Evolutionary conservation across 2,329 filamentous ascomycete species (phyloP).

Genomic region (Fusarium haematococcum): DNA sequence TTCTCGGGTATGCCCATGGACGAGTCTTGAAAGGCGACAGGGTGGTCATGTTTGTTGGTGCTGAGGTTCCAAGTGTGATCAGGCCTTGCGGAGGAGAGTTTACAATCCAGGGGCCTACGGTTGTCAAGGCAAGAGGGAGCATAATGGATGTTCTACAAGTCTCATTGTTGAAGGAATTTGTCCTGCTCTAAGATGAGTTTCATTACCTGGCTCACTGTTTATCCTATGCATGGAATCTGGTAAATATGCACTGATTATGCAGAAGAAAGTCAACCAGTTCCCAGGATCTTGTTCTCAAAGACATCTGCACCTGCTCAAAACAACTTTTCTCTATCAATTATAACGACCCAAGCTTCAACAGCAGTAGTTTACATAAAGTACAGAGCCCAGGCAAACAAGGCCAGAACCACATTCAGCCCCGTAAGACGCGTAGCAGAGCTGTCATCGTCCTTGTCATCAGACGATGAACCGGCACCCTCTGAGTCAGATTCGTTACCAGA

Average conservation of each 20-base stretch:
- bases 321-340: neutral
- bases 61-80: neutral
- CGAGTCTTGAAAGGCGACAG: neutral
- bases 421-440: neutral
- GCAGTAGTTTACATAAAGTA: neutral
- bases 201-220: too few species aligned
- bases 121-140: neutral
- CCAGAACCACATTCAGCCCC: neutral
- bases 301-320: neutral
- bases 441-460: neutral
- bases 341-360: neutral
- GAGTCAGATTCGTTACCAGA: neutral
- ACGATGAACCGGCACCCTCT: neutral
- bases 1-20: neutral
- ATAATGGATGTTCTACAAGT: neutral
- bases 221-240: too few species aligned
- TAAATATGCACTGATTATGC: too few species aligned
- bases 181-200: neutral
- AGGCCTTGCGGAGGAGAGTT: neutral
- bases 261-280: neutral
- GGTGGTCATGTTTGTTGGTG: neutral
- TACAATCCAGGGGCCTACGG: neutral
- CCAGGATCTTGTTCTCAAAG: neutral
- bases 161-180: neutral
- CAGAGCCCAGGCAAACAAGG: neutral